These are phyloP conservation scores for Apiospora koreana DNA, from an alignment of 2,329 filamentous ascomycete genomes.

Conservation along the genomic window DNA sequence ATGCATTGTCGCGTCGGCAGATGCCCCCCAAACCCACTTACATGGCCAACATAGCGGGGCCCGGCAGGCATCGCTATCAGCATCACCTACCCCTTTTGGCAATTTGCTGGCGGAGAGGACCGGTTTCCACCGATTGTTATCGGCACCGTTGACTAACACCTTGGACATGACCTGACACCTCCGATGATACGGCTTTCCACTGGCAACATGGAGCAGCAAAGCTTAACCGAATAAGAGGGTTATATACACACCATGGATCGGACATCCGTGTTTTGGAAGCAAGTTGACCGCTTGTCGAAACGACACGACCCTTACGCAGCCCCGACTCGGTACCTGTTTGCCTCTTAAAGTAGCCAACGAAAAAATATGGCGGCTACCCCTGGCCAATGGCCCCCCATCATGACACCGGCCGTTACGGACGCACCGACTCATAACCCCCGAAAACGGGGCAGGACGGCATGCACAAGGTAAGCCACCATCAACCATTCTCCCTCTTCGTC, in stretches of 20 bases:
- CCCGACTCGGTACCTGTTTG: no score
- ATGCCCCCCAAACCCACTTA: neutral
- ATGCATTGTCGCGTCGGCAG: neutral
- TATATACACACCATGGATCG: neutral
- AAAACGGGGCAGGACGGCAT: constrained; percentile 45
- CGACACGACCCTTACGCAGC: neutral
- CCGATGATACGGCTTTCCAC: neutral
- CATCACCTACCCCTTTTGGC: constrained; percentile 7
- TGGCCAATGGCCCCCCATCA: constrained; percentile 16
- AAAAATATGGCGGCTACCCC: neutral
- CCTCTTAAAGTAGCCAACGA: neutral
- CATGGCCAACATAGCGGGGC: neutral
- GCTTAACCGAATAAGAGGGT: neutral
- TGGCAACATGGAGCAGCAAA: neutral
- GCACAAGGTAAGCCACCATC: constrained; percentile 29
- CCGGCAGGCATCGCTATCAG: neutral
- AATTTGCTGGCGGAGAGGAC: neutral
- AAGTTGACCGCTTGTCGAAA: neutral
- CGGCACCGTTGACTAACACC: neutral
- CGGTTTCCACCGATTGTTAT: neutral
- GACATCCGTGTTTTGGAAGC: neutral
- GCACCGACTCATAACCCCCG: constrained; percentile 35
- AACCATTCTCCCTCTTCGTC: neutral
- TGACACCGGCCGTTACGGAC: constrained; percentile 15
- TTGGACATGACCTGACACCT: neutral